These are phyloP conservation scores for Phallus indusiatus DNA, from an alignment of 768 basidiomycete genomes.

Conservation along the genomic window DNA sequence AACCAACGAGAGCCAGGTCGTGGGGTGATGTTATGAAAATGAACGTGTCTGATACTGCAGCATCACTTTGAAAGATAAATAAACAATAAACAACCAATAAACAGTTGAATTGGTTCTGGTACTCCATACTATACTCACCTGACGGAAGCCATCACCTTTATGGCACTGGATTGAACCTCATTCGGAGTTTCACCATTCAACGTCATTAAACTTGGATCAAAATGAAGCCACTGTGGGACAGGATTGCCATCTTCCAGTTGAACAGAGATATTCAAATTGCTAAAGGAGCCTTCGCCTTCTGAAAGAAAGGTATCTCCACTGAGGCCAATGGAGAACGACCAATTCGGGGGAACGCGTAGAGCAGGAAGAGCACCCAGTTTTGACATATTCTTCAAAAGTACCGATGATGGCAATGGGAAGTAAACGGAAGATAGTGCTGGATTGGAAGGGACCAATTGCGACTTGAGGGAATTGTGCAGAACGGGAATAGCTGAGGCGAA, in stretches of 20 bases:
- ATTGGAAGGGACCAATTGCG: constrained; percentile 53
- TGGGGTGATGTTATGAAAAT: constrained; percentile 57
- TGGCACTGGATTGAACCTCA: constrained; percentile 30
- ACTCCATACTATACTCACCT: constrained; percentile 57
- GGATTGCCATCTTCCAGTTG: constrained; percentile 56
- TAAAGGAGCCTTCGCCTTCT: constrained; percentile 9
- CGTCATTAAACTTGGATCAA: constrained; percentile 57
- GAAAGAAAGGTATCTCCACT: constrained; percentile 50
- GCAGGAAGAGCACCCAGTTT: constrained; percentile 28
- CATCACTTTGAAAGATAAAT: background rate
- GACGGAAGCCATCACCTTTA: constrained; percentile 66
- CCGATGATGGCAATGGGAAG: constrained; percentile 48
- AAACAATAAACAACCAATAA: background rate
- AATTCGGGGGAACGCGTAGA: constrained; percentile 65
- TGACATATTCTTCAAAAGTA: constrained; percentile 34
- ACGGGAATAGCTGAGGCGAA: constrained; percentile 30
- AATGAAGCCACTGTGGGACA: constrained; percentile 69
- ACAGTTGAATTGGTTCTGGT: too few relatives aligned
- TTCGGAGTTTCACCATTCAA: constrained; percentile 71
- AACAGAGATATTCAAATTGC: constrained; percentile 53
- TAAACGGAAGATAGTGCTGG: constrained; percentile 71
- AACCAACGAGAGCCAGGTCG: constrained; percentile 44
- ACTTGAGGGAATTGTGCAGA: constrained; percentile 40
- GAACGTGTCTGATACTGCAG: constrained; percentile 33
- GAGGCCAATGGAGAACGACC: constrained; percentile 91